Evolutionary conservation across 371 early-diverging fungal genomes (phyloP), one percentile per base, ranked within the genome.

Genomic region (Mucor plumbeus): DNA sequence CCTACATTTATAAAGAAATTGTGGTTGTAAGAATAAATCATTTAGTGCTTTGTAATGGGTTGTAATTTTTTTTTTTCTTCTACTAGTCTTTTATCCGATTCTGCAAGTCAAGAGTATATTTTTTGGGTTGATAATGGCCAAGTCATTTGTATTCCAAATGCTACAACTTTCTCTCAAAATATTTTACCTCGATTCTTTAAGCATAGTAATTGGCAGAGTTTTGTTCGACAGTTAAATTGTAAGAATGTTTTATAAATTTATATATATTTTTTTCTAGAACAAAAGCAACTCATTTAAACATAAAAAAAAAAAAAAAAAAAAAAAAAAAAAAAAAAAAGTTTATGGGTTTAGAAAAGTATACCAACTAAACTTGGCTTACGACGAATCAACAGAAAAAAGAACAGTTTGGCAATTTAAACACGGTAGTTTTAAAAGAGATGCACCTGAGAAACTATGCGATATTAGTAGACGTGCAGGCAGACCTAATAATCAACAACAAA

Each of bases 201-300:
- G 72, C 96, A 96, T 81, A 93, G 88, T 73, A 96, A 97, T 71
- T 91, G 95, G 75, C 90, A 94, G 21, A 91, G 91, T 57, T 97
- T 98, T 84, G 93, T 97, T 11, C 85, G 98, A 10, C 98, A 98
- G 75, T 84, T 98, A 14, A 98, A 98, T 73, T 89, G 81, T 81
- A 75, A 65, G 74, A 59, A 36, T 9, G 11, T 26, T 41, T 26
- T 38, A 21, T n/a, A 11, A 26, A 34, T 36, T 59, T 43, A n/a
- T 43, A 15, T 64, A n/a, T 44, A 41, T 5, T 44, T 43, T 26
- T 48, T 44, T 58, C 31, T 59, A 17, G 17, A 48, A 19, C 21
- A 15, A 19, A 34, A 43, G 31, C 26, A 26, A 26, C 3, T 26
- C 26, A 26, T 26, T 26, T 26, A 26, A 47, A 26, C 21, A 17